A percentile compares a stretch with the other conserved stretches of the same genome.
phyloP scores from a whole-genome alignment of 805 yeast species.

The Torulaspora indica region DNA sequence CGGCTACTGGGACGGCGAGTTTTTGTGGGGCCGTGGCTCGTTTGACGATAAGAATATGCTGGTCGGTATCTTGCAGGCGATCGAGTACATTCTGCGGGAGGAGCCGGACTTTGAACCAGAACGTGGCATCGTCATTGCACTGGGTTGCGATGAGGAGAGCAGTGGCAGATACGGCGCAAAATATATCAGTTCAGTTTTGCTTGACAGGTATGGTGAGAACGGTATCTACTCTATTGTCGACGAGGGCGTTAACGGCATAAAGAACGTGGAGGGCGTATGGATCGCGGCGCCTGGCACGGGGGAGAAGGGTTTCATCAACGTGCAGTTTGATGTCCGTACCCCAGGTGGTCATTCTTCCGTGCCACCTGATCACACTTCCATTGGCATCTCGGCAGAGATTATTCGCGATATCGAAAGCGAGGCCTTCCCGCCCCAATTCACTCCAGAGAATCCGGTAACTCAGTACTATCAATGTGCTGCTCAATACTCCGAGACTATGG shows the following conservation, averaged over 20 bases:
- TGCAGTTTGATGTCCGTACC: constrained; percentile 35
- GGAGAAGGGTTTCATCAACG: constrained; percentile 53
- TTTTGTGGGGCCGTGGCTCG: constrained; percentile 70
- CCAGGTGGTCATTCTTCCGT: constrained; percentile 58
- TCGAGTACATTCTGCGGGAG: constrained; percentile 45
- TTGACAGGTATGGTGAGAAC: constrained; percentile 52
- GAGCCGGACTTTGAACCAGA: constrained; percentile 45
- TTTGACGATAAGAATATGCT: constrained; percentile 67
- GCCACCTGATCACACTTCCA: constrained; percentile 66
- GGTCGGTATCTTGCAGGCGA: constrained; percentile 56
- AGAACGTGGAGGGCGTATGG: constrained; percentile 40
- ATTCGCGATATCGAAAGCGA: constrained; percentile 50
- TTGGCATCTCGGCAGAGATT: constrained; percentile 62
- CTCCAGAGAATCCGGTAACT: constrained; percentile 54
- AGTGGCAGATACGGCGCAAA: constrained; percentile 60
- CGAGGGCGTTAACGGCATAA: constrained; percentile 49
- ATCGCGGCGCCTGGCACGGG: constrained; percentile 50
- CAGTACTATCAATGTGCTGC: constrained; percentile 60
- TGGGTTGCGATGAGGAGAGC: constrained; percentile 75
- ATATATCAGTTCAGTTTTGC: constrained; percentile 42
- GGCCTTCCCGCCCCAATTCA: constrained; percentile 43
- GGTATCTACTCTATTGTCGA: constrained; percentile 60
- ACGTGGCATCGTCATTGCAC: constrained; percentile 56
- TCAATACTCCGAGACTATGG: constrained; percentile 26
- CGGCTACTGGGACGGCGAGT: constrained; percentile 56